Conservation (phyloP, 2,329 filamentous ascomycete genomes). For the Ascomycota sp. region DNA sequence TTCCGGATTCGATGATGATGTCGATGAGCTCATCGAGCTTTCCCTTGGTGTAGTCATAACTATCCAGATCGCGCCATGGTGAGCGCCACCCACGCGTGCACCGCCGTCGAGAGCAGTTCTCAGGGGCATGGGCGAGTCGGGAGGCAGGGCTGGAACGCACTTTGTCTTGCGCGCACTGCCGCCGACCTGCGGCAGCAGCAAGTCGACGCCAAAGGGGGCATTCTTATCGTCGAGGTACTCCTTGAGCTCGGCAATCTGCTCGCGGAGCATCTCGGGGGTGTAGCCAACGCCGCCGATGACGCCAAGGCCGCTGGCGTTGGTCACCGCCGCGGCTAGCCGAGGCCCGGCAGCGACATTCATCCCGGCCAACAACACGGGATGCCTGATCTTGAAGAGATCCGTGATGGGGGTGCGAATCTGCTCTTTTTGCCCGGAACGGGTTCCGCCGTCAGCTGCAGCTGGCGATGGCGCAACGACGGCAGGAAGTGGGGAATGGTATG, state of each 20-base stretch:
- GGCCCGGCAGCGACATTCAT: conserved; percentile 99
- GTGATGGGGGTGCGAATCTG: conserved; percentile 74
- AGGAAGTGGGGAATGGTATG: too few relatives aligned
- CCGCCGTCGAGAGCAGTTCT: too few relatives aligned
- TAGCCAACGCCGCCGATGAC: conserved; percentile 93
- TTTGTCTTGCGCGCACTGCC: conserved; percentile 92
- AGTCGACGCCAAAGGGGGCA: conserved; percentile 84
- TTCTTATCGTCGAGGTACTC: conserved; percentile 72
- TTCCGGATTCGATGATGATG: conserved; percentile 80
- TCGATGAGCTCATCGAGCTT: conserved; percentile 81
- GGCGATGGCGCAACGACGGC: not conserved
- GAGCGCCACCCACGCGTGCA: too few relatives aligned
- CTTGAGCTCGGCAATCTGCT: conserved; percentile 92
- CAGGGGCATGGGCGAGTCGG: too few relatives aligned
- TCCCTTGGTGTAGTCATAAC: conserved; percentile 99
- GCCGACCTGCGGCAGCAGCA: conserved; percentile 85
- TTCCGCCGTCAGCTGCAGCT: not conserved
- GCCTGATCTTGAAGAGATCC: conserved; percentile 94
- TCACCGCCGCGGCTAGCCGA: conserved; percentile 88
- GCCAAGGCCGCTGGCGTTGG: conserved; percentile 88
- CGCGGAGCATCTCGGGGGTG: conserved; percentile 88
- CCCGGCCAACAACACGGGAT: conserved; percentile 84
- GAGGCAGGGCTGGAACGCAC: conserved; percentile 15
- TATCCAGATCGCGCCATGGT: too few relatives aligned
- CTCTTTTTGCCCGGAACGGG: conserved; percentile 7